A percentile compares a stretch with the other conserved stretches of the same genome.
phyloP scores from a whole-genome alignment of 495 filamentous ascomycete species.

The Evernia prunastri region DNA sequence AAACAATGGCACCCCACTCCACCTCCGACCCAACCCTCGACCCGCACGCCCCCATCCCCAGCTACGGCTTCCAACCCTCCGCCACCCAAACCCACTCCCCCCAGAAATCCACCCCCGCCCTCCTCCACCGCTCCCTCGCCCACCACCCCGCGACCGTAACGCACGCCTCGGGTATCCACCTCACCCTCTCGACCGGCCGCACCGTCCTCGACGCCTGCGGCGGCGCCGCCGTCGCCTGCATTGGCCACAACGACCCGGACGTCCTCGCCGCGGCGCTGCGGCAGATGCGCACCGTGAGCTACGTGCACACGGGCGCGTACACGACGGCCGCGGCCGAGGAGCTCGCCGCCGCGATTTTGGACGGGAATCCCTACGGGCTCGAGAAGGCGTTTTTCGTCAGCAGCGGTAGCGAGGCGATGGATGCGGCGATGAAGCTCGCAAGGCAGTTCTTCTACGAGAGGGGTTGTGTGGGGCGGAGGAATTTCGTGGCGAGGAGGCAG shows the following conservation, averaged over 20 bases:
- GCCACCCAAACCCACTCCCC: conserved; percentile 1
- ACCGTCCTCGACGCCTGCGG: conserved; percentile 57
- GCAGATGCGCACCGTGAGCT: conserved; percentile 47
- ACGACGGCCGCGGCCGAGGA: conserved; percentile 42
- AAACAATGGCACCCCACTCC: conserved; percentile 7
- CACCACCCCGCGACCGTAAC: conserved; percentile 38
- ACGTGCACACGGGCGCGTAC: conserved; percentile 50
- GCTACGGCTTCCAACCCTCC: conserved; percentile 6
- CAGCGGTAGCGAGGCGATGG: conserved; percentile 63
- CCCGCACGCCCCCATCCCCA: background rate
- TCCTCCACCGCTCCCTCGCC: conserved; percentile 41
- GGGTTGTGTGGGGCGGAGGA: conserved; percentile 36
- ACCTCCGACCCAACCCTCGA: background rate
- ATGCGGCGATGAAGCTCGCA: conserved; percentile 60
- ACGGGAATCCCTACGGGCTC: conserved; percentile 36
- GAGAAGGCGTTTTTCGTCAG: conserved; percentile 41
- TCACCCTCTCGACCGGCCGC: conserved; percentile 52
- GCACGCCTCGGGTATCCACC: conserved; percentile 40
- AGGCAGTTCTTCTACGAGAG: conserved; percentile 57
- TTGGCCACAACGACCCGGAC: conserved; percentile 43
- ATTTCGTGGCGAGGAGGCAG: conserved; percentile 60
- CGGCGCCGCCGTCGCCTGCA: conserved; percentile 46
- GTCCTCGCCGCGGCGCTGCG: conserved; percentile 41
- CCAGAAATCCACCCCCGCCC: conserved; percentile 25
- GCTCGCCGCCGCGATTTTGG: conserved; percentile 38